Conservation (phyloP, 257 asterid genomes). For the Ehretia macrophylla region DNA sequence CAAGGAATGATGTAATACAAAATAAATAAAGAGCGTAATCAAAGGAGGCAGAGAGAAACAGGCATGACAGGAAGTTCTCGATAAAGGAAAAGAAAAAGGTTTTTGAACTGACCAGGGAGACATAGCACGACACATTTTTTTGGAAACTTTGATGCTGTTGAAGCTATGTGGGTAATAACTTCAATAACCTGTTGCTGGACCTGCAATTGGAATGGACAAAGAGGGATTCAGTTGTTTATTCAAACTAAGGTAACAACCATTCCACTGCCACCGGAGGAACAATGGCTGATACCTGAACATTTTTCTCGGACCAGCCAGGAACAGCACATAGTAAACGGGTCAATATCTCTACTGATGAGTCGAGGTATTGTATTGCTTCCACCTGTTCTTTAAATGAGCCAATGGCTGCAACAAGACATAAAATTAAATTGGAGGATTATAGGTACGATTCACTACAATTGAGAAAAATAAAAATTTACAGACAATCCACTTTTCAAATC, state of each 20-base stretch:
- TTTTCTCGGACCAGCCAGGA: conserved; percentile 99
- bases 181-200: conserved; percentile 96
- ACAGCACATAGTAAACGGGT: conserved; percentile 81
- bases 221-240: conserved; percentile 13
- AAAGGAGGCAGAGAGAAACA: neutral
- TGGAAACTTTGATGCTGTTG: conserved; percentile 80
- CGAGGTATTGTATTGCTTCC: conserved; percentile 56
- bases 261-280: neutral
- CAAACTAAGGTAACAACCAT: conserved; percentile 7
- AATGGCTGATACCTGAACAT: conserved; percentile 73
- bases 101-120: conserved; percentile 54
- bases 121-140: conserved; percentile 92
- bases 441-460: no score
- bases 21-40: neutral
- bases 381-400: conserved; percentile 86
- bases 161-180: conserved; percentile 61
- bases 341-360: conserved; percentile 76
- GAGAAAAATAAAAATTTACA: no score
- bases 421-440: no score
- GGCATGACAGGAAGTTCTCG: neutral
- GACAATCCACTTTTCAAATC: no score
- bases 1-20: neutral
- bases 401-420: conserved; percentile 62
- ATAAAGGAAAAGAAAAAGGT: neutral
- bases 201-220: conserved; percentile 36